Evolutionary conservation across 257 asterid genomes (phyloP).

Genomic region (Dorcoceras hygrometricum): DNA sequence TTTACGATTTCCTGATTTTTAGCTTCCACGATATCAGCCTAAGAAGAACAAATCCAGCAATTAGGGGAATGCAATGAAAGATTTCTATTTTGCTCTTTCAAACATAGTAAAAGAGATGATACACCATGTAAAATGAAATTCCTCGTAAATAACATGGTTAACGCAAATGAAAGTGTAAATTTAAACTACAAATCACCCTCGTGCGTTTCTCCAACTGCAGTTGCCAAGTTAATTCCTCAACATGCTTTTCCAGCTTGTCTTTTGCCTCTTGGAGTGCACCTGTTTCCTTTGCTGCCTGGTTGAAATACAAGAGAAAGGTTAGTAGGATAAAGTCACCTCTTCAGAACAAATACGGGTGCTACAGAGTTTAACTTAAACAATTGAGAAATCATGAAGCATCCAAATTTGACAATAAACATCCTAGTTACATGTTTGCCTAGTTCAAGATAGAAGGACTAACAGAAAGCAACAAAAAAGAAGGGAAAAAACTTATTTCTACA

Average conservation of each 20-base stretch:
- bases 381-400: neutral
- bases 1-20: conserved; percentile 55
- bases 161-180: conserved; percentile 15
- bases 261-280: conserved; percentile 90
- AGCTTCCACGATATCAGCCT: conserved; percentile 53
- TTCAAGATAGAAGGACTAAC: neutral
- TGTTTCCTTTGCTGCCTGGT: conserved; percentile 87
- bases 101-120: neutral
- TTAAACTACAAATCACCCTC: conserved; percentile 42
- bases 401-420: conserved; percentile 1
- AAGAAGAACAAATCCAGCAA: conserved; percentile 8
- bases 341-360: conserved; percentile 15
- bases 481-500: neutral
- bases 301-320: conserved; percentile 1
- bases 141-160: conserved; percentile 22
- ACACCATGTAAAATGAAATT: conserved; percentile 7
- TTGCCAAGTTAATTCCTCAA: conserved; percentile 64
- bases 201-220: conserved; percentile 69
- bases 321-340: neutral
- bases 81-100: neutral
- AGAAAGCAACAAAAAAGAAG: neutral
- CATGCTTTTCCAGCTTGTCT: conserved; percentile 64
- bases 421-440: conserved; percentile 8
- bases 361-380: conserved; percentile 8
- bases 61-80: conserved; percentile 20